These are phyloP conservation scores for Micromonas pusilla DNA, from an alignment of 139 green algal genomes.

Conservation along the genomic window DNA sequence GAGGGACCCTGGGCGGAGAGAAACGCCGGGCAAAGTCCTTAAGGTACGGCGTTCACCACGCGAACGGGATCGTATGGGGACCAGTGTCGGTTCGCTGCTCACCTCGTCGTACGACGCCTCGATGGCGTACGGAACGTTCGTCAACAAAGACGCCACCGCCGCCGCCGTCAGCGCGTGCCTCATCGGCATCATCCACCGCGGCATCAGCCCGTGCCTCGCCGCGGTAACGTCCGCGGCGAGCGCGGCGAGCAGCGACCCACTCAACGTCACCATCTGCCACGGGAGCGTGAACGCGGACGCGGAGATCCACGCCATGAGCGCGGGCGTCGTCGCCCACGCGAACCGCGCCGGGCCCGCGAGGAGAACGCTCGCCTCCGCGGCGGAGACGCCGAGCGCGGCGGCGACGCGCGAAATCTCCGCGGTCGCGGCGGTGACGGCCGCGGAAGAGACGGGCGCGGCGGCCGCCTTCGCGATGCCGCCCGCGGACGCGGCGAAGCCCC, in stretches of 20 bases:
- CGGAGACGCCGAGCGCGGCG: too few species aligned
- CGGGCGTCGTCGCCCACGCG: conserved; percentile 70
- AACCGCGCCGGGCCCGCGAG: conserved; percentile 44
- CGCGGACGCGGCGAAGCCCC: conserved; percentile 70
- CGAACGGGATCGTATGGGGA: not conserved
- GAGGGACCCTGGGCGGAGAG: too few species aligned
- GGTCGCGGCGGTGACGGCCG: too few species aligned
- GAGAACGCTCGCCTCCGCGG: too few species aligned
- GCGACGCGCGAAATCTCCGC: too few species aligned
- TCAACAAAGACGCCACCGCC: not conserved
- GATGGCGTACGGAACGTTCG: not conserved
- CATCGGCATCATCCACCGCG: conserved; percentile 3
- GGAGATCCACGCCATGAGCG: conserved; percentile 70
- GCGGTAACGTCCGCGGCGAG: not conserved
- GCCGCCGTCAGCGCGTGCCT: not conserved
- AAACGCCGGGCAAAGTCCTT: too few species aligned
- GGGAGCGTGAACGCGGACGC: conserved; percentile 48
- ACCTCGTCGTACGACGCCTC: not conserved
- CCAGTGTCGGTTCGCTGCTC: not conserved
- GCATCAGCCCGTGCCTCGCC: not conserved
- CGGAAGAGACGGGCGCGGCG: too few species aligned
- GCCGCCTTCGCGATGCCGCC: not conserved
- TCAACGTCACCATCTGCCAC: conserved; percentile 18
- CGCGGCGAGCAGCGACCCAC: conserved; percentile 13
- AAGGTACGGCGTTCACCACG: too few species aligned